Base-by-base conservation (phyloP, 495 filamentous ascomycete genomes). In the Penicillium pulvis region DNA sequence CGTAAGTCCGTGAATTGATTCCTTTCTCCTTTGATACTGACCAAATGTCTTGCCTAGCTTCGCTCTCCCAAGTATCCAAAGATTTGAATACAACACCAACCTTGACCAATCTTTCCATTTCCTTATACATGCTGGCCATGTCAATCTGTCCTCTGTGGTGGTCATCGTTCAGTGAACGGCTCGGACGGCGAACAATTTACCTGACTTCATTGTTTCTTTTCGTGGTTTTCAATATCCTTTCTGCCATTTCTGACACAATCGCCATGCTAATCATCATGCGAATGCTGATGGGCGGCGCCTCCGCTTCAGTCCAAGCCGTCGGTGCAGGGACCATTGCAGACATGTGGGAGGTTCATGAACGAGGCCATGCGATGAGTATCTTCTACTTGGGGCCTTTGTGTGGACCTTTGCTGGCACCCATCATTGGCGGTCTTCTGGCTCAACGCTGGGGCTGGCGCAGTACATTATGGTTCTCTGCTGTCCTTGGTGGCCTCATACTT, bases 311-410 rank as follows among this genome's bases (percentile, higher is more conserved):
- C 0, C 93, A 97, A 66, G 91, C 91, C 16, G 92, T 97, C 24
- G 93, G 93, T 19, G 93, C 93, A 16, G 93, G 93, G 16, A 95
- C 92, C 3, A 92, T 97, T 43, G 88, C 93, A 10, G 93, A 97
- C 74, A 82, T 97, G 1, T 98, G 93, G 93, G 90, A 93, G 56
- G 68, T 85, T 1, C 81, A 78, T 20, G 89, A 96, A 69, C 79
- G 93, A 55, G 93, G 93, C 7, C 78, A 77, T 23, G 93, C 92
- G n/a, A 96, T 98, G 91, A 87, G 91, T 2, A 84, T 90, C 23
- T 98, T 97, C 72, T 98, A 96, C 58, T 79, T 97, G 0, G 93
- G 93, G 0, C 93, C 93, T 2, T 75, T 97, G n/a, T 83, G 87
- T 53, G 93, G 93, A 0, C 93, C 93, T 0, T 75, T 97, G 10